Evolutionary conservation across 1,284 basidiomycete species (phyloP).

Genomic region (Tilletia setariae): DNA sequence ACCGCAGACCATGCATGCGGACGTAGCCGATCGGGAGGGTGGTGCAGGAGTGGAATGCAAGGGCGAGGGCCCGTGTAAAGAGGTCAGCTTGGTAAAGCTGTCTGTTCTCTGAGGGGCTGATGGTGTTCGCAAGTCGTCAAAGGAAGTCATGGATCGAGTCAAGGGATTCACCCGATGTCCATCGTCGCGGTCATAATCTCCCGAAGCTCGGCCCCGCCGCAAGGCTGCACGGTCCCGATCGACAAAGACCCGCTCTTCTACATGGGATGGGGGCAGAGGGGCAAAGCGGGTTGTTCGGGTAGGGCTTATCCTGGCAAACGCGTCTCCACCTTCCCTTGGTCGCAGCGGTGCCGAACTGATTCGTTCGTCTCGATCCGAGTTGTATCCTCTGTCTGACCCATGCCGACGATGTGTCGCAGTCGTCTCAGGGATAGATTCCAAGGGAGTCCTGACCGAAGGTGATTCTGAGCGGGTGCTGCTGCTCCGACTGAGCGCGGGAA

Average conservation of each 20-base stretch:
- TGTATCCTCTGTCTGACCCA: not conserved
- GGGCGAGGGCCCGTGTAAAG: not conserved
- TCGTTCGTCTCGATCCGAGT: not conserved
- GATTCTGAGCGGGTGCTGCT: conserved; percentile 1
- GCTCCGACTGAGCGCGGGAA: not conserved
- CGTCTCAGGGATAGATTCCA: conserved; percentile 1
- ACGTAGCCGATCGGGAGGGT: not conserved
- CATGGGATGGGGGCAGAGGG: not conserved
- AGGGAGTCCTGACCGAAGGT: not conserved
- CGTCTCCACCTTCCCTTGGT: not conserved
- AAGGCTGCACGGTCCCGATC: not conserved
- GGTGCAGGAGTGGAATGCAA: conserved; percentile 10
- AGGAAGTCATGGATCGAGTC: conserved; percentile 1
- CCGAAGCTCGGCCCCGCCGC: not conserved
- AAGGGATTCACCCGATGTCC: not conserved
- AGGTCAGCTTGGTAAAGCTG: not conserved
- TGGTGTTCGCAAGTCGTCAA: conserved; percentile 10
- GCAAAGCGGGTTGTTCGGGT: conserved; percentile 10
- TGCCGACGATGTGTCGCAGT: not conserved
- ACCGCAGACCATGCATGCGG: not conserved
- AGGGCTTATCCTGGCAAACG: not conserved
- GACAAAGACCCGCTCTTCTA: not conserved
- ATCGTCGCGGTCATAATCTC: not conserved
- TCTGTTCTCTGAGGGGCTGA: not conserved
- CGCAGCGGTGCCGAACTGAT: not conserved